Percentiles rank a stretch among this genome's conserved stretches.
These are phyloP conservation scores for Didymellaceae sp. DNA, from an alignment of 2,329 filamentous ascomycete species.

Conservation along the genomic window DNA sequence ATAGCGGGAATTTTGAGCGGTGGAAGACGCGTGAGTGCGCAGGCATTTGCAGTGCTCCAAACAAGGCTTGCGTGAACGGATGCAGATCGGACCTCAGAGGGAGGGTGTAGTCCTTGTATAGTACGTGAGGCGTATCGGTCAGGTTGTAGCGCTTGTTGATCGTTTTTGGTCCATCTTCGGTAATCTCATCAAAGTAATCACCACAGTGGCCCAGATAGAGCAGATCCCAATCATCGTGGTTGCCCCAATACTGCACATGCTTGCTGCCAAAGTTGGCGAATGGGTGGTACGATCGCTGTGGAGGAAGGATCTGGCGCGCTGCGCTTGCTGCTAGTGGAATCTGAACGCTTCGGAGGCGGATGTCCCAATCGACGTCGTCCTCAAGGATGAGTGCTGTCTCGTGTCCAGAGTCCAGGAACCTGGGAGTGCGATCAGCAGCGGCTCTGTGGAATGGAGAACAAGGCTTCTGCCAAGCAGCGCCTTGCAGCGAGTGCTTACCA, in stretches of 20 bases:
- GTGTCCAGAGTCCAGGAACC: conserved; percentile 52
- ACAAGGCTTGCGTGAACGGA: conserved; percentile 49
- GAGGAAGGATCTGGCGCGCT: conserved; percentile 47
- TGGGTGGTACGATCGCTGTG: conserved; percentile 22
- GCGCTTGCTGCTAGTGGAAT: conserved; percentile 51
- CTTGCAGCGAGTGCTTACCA: conserved; percentile 37
- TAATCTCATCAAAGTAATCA: conserved; percentile 49
- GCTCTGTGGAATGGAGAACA: neutral
- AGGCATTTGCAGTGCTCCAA: conserved; percentile 46
- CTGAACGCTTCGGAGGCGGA: conserved; percentile 52
- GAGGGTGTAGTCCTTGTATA: conserved; percentile 48
- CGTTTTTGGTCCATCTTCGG: conserved; percentile 34
- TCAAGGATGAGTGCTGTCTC: conserved; percentile 54
- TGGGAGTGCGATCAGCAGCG: conserved; percentile 27
- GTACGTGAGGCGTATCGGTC: conserved; percentile 41
- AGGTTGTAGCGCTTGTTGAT: conserved; percentile 38
- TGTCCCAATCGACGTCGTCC: conserved; percentile 56
- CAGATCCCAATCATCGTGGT: conserved; percentile 50
- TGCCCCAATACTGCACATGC: conserved; percentile 50
- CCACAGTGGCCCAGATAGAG: conserved; percentile 56
- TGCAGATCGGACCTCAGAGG: conserved; percentile 48
- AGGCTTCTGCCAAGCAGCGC: conserved; percentile 17
- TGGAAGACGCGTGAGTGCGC: conserved; percentile 49
- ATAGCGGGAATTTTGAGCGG: conserved; percentile 52
- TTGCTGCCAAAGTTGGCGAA: conserved; percentile 27